Evolutionary conservation across 2,329 filamentous ascomycete genomes (phyloP).

Genomic region (Botrytis cinerea): DNA sequence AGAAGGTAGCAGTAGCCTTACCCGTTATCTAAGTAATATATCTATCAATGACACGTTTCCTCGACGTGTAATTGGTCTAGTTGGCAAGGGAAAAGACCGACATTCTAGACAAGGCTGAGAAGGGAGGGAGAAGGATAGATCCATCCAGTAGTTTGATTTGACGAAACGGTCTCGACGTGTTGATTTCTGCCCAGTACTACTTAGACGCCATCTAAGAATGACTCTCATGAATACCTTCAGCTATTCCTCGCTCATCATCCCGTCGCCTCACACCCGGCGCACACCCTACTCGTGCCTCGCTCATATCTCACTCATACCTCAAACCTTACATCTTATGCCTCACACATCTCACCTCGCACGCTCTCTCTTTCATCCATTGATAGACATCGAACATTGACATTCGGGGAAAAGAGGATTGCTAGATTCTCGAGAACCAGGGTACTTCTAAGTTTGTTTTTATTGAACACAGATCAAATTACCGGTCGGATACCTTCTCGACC

Average conservation of each 20-base stretch:
- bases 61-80: neutral
- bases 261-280: neutral
- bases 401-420: neutral
- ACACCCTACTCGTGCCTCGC: neutral
- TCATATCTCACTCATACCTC: neutral
- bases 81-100: neutral
- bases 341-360: neutral
- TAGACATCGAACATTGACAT: neutral
- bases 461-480: slow-evolving; percentile 21
- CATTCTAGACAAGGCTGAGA: slow-evolving; percentile 3
- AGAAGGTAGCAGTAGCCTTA: neutral
- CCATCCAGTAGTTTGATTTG: neutral
- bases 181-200: neutral
- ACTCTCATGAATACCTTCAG: neutral
- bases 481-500: slow-evolving; percentile 12
- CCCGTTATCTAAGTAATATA: neutral
- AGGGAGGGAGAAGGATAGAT: neutral
- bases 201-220: neutral
- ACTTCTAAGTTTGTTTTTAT: neutral
- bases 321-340: neutral
- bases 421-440: neutral
- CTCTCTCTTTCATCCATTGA: neutral
- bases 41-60: neutral
- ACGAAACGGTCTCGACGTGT: neutral
- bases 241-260: neutral